Conservation (phyloP, 768 basidiomycete genomes). For the Collybiopsis confluens region DNA sequence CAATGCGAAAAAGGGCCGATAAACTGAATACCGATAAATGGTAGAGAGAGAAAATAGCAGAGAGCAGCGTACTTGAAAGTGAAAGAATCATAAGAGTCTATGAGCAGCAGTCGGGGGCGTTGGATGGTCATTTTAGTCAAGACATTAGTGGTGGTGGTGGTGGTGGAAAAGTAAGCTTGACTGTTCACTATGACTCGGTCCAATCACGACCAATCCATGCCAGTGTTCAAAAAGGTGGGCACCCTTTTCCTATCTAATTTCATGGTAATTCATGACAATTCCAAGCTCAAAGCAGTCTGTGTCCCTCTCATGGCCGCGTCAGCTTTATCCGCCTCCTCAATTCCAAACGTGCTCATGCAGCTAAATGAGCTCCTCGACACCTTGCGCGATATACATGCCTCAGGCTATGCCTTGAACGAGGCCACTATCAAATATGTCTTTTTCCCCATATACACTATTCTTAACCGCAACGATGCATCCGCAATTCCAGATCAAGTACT, state of each 20-base stretch:
- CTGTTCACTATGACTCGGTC: constrained; percentile 13
- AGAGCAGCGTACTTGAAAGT: constrained; percentile 61
- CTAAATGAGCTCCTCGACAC: constrained; percentile 49
- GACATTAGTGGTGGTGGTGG: neutral
- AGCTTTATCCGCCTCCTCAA: constrained; percentile 52
- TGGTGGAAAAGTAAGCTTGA: neutral
- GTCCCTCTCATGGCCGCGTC: constrained; percentile 77
- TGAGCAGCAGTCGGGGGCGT: constrained; percentile 55
- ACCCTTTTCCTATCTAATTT: neutral
- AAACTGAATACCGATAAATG: constrained; percentile 40
- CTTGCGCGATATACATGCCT: constrained; percentile 39
- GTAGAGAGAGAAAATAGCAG: neutral
- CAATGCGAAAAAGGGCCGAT: constrained; percentile 61
- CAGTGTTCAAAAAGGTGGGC: constrained; percentile 35
- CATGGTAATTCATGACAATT: neutral
- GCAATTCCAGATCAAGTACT: constrained; percentile 77
- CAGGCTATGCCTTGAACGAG: constrained; percentile 37
- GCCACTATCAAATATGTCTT: constrained; percentile 79
- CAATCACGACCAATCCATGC: constrained; percentile 18
- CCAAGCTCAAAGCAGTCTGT: constrained; percentile 65
- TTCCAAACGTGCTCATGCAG: constrained; percentile 41
- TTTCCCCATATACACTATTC: constrained; percentile 81
- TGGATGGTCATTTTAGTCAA: constrained; percentile 28
- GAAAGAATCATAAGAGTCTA: constrained; percentile 87
- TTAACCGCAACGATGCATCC: constrained; percentile 67